phyloP scores from a whole-genome alignment of 2,329 filamentous ascomycete genomes.

The Sporothrix schenckii region DNA sequence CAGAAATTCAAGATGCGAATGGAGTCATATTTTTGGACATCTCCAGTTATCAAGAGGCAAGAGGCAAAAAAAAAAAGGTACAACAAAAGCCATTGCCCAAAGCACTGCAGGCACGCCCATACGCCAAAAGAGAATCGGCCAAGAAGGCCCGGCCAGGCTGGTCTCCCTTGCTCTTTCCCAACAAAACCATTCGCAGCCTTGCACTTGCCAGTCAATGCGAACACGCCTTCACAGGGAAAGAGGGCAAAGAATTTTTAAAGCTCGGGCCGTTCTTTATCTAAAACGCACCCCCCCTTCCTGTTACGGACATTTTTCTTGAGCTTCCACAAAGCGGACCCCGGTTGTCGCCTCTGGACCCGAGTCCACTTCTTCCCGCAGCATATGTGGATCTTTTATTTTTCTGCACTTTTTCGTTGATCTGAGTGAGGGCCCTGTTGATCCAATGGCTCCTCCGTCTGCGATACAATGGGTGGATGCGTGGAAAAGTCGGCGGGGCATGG shows the following conservation, averaged over 20 bases:
- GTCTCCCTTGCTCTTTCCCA: conserved; percentile 8
- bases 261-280: conserved; percentile 15
- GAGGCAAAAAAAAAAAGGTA: conserved; percentile 8
- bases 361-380: conserved; percentile 22
- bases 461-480: neutral
- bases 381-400: conserved; percentile 1
- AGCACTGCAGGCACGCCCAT: neutral
- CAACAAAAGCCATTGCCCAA: neutral
- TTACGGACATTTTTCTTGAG: neutral
- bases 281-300: conserved; percentile 16
- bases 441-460: neutral
- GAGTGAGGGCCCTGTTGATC: neutral
- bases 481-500: neutral
- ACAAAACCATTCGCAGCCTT: conserved; percentile 19
- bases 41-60: conserved; percentile 22
- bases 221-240: conserved; percentile 9
- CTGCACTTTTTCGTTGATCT: conserved; percentile 4
- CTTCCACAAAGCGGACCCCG: conserved; percentile 14
- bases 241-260: neutral
- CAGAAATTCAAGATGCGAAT: conserved; percentile 1
- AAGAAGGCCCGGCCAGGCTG: neutral
- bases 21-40: neutral
- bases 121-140: neutral
- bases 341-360: conserved; percentile 6
- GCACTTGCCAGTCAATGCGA: conserved; percentile 16